Base-by-base conservation (phyloP, 2,329 filamentous ascomycete species). In the Elsinoe fawcettii region DNA sequence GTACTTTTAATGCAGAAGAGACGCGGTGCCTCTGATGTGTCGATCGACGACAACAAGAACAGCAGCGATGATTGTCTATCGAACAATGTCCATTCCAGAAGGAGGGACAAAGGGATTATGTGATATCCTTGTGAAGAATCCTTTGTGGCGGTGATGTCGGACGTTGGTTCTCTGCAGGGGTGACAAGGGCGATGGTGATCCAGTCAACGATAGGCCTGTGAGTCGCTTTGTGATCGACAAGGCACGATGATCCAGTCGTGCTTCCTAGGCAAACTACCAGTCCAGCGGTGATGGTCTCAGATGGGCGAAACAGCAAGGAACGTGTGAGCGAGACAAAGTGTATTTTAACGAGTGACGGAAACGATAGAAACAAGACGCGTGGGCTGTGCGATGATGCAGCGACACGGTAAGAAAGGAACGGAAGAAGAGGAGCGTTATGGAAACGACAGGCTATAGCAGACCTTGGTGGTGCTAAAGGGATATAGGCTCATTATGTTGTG, bases 381-480 rank as follows among this genome's bases (percentile, higher is more conserved):
- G 49, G 49, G 41, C 41, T 16, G 18, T 16, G 25, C 32, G 16
- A 22, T 53, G 49, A 53, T 53, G 49, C 16, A 53, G 30, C 30
- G 49, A 25, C 30, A 25, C 30, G 16, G 14, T n/a, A n/a, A 39
- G 34, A 39, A 53, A 23, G 32, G 32, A 53, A 53, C 49, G 49
- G 49, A 53, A 53, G 49, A 53, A 53, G 49, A 39, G n/a, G 32
- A 53, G 49, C 49, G 49, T 53, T 53, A 25, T 36, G 32, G 32
- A 53, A 53, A 53, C 32, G 49, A 53, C 49, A 53, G 49, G 49
- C 49, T 53, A 53, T 53, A 39, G 49, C 49, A 36, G n/a, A 53
- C 41, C 49, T 14, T 36, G 34, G 14, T 16, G n/a, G 49, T 36
- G 32, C 49, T 34, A 37, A 53, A 37, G 32, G 49, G 49, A 53